Percentiles rank a stretch among this genome's conserved stretches.
phyloP scores from a whole-genome alignment of 176 grass and related monocot species.

The Triticum turgidum region DNA sequence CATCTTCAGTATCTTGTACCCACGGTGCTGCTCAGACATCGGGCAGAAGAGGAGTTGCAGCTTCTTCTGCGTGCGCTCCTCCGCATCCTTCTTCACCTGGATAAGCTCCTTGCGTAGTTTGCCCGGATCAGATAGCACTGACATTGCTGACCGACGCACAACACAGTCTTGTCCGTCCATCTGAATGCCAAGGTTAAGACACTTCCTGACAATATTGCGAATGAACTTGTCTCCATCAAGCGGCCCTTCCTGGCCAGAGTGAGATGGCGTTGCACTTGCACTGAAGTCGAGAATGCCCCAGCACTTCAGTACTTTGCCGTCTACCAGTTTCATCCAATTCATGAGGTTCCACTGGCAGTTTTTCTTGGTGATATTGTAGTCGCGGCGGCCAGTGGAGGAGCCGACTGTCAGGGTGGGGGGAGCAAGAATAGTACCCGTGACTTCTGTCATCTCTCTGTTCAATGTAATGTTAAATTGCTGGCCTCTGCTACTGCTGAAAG shows the following conservation, averaged over 20 bases:
- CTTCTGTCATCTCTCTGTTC: conserved; percentile 36
- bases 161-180: neutral
- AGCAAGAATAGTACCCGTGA: conserved; percentile 37
- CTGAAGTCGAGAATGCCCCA: conserved; percentile 57
- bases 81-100: conserved; percentile 15
- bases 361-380: conserved; percentile 19
- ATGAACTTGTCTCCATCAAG: neutral
- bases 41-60: conserved; percentile 57
- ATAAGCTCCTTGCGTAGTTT: conserved; percentile 27
- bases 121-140: conserved; percentile 3
- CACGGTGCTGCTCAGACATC: conserved; percentile 44
- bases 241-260: neutral
- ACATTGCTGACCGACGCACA: neutral
- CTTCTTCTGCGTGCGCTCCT: neutral
- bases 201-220: conserved; percentile 26
- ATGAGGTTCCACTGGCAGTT: conserved; percentile 44
- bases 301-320: conserved; percentile 17
- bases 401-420: conserved; percentile 37
- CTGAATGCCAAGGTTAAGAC: conserved; percentile 34
- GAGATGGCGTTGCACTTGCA: neutral
- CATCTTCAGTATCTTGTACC: conserved; percentile 61
- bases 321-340: conserved; percentile 12
- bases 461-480: conserved; percentile 29
- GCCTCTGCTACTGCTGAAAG: conserved; percentile 36
- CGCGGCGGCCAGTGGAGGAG: neutral